Evolutionary conservation across 2,329 filamentous ascomycete species (phyloP), one percentile per base, ranked within the genome.

Genomic region (Dactylonectria estremocensis): DNA sequence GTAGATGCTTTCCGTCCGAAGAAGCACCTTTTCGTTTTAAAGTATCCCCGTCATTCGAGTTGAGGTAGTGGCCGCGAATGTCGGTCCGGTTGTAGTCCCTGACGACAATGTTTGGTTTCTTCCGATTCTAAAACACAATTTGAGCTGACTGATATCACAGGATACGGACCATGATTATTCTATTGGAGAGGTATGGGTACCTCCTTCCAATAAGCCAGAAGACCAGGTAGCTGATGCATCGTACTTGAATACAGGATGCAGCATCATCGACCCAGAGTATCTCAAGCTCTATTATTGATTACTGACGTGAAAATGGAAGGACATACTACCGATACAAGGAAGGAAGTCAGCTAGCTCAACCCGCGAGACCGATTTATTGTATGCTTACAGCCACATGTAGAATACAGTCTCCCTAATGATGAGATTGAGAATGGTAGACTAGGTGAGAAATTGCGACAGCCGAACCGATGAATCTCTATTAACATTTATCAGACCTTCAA

Each of bases 281-380:
- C 7, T 52, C 20, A 37, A 64, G 61, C 35, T 64, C 61, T 9
- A 64, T 64, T 37, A 24, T 64, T 13, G 54, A 64, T 18, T 64
- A 64, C 14, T 46, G 61, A 14, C 11, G 22, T 2, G 61, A 64
- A 18, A 64, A 64, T 18, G 61, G 61, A 8, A 52, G 61, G 13
- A 64, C 61, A 7, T 64, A 64, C 28, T 53, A 64, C 31, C 14
- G 40, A 10, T 64, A 64, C 24, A 64, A 64, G 48, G 61, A 64
- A 45, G 61, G 61, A 52, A 64, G 61, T 58, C 45, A 64, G 61
- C 53, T 8, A 35, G 54, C 37, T 24, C 8, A 16, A 11, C 14
- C 10, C n/a, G n/a, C n/a, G n/a, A 13, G 5, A 2, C n/a, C 16
- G 24, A 22, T n/a, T 16, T 20, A 8, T 55, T 28, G 24, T 28